These are phyloP conservation scores for Trichophyton mentagrophytes DNA, from an alignment of 2,329 filamentous ascomycete species.

Conservation along the genomic window DNA sequence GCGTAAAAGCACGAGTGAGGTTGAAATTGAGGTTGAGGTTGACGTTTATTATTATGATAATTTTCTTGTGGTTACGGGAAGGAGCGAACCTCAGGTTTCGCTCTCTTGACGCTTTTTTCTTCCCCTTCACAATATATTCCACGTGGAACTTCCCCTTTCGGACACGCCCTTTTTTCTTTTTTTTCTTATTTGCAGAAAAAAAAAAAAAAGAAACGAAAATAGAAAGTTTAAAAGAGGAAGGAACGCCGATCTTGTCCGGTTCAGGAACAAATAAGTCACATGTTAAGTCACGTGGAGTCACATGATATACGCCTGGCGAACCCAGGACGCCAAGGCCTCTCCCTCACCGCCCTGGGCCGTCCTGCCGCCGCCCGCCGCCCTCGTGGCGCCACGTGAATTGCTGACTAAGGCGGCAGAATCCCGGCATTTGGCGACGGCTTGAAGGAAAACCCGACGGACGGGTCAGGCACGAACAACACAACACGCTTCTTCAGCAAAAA, in stretches of 20 bases:
- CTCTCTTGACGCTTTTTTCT: no score
- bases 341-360: background rate
- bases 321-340: background rate
- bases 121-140: background rate
- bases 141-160: conserved; percentile 3
- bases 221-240: background rate
- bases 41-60: background rate
- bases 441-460: no score
- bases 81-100: background rate
- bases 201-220: background rate
- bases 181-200: background rate
- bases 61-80: background rate
- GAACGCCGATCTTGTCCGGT: background rate
- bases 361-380: background rate
- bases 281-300: background rate
- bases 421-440: background rate
- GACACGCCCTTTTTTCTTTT: background rate
- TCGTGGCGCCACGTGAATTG: conserved; percentile 1
- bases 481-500: no score
- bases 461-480: no score
- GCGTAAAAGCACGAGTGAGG: no score
- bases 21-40: background rate
- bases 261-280: background rate
- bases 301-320: background rate
- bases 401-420: background rate